Evolutionary conservation across 1,284 basidiomycete genomes (phyloP).

Genomic region (Irpex rosettiformis): DNA sequence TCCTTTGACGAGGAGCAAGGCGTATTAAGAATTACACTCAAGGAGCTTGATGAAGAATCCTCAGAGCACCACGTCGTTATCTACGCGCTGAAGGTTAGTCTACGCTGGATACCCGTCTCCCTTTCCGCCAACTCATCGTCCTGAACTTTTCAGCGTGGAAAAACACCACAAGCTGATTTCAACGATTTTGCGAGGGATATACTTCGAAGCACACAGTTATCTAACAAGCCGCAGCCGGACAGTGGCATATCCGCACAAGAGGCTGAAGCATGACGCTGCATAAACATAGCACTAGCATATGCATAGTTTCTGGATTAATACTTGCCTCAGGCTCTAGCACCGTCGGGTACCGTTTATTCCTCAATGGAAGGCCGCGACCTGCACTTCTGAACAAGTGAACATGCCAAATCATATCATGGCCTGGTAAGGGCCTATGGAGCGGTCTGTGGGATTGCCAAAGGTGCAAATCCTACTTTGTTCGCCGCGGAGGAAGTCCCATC

Average conservation of each 20-base stretch:
- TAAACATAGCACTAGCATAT: neutral
- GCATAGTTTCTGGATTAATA: too few species aligned
- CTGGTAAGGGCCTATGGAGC: too few species aligned
- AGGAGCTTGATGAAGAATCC: constrained; percentile 37
- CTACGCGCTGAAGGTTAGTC: constrained; percentile 39
- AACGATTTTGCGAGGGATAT: constrained; percentile 21
- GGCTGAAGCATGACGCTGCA: neutral
- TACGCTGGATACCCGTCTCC: neutral
- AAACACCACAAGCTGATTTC: constrained; percentile 24
- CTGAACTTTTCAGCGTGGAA: constrained; percentile 18
- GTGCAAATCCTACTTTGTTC: too few species aligned
- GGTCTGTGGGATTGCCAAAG: too few species aligned
- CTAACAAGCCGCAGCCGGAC: neutral
- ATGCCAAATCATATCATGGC: too few species aligned
- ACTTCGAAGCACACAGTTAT: constrained; percentile 13
- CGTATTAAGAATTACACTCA: constrained; percentile 51
- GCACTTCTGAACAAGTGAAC: too few species aligned
- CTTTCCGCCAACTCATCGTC: neutral
- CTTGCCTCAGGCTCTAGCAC: too few species aligned
- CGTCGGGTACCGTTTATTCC: too few species aligned
- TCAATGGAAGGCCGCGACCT: too few species aligned
- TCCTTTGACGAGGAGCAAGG: constrained; percentile 53
- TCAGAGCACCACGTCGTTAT: constrained; percentile 27
- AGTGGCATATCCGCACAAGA: neutral
- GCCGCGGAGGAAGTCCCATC: neutral